Base-by-base conservation (phyloP, 2,329 filamentous ascomycete species). In the Sodiomyces alkalinus region DNA sequence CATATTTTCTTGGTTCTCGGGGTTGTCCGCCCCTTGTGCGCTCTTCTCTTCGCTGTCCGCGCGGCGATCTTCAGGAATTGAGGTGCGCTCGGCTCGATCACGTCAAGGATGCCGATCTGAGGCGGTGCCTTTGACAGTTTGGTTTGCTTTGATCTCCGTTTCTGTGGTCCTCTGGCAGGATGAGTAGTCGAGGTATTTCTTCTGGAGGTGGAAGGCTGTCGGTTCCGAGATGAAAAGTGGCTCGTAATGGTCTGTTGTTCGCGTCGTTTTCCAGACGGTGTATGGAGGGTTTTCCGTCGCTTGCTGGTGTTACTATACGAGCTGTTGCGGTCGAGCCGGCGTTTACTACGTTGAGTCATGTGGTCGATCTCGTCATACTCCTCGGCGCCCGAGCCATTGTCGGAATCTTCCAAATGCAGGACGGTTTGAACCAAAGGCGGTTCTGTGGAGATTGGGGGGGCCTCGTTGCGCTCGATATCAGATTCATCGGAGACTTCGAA, bases 1-100 rank as follows among this genome's bases (percentile, higher is more conserved):
- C 62, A 58, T 34, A 78, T 71, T n/a, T 53, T 45, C 41, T 77
- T 78, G 23, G 42, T 55, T 0, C 49, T 51, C 2, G 68, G 69
- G 30, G 61, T 73, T 6, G 63, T 56, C 41, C 65, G 64, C 11
- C 72, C 72, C 36, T 62, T 52, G 9, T 58, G 55, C 16, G 36
- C 41, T 19, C 56, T 59, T 28, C 47, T 55, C 30, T 51, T 62
- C 4, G 61, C 69, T 29, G 66, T 58, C 11, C 73, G 67, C 23
- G 68, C 70, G 28, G 73, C 73, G 41, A 78, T 60, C 33, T 60
- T 69, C 19, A 78, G 49, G 36, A 77, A 77, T 2, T 45, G 48
- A 2, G 73, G 73, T 1, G 68, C 65, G 32, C 55, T 41, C 2
- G 53, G 44, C 35, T 64, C 60, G 24, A 65, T 53, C 14, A 73